phyloP scores from a whole-genome alignment of 257 asterid species.

The Solanum piurae region DNA sequence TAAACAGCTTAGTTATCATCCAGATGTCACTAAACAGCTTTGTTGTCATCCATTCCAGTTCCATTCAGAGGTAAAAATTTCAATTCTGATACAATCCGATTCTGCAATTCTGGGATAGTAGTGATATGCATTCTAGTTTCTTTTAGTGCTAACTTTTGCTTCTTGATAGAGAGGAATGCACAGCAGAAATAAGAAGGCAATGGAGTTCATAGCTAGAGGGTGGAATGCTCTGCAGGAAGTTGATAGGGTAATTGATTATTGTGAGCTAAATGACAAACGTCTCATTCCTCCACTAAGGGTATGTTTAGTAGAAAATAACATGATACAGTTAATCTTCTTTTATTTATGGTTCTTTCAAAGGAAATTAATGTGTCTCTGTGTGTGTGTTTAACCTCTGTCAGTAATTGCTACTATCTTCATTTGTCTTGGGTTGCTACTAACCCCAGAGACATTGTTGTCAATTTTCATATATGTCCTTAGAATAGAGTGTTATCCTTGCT shows the following conservation, averaged over 20 bases:
- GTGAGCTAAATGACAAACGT: constrained; percentile 71
- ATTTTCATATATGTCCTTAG: neutral
- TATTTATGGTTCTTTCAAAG: neutral
- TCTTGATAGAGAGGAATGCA: constrained; percentile 61
- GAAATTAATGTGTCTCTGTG: neutral
- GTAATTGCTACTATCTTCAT: neutral
- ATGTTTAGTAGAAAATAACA: constrained; percentile 5
- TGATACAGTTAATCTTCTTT: neutral
- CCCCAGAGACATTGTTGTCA: neutral
- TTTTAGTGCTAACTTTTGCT: neutral
- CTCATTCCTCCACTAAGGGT: constrained; percentile 75
- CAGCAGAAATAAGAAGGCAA: constrained; percentile 74
- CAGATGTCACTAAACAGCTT: neutral
- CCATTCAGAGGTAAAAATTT: constrained; percentile 27
- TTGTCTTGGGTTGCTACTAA: neutral
- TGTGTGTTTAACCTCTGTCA: neutral
- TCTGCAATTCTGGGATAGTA: neutral
- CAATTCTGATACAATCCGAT: neutral
- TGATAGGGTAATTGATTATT: constrained; percentile 84
- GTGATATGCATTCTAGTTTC: neutral
- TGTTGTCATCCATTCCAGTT: constrained; percentile 18
- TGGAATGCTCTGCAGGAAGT: constrained; percentile 85
- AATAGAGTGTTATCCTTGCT: neutral
- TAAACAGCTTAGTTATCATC: neutral
- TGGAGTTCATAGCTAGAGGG: constrained; percentile 84